Percentiles rank a stretch among this genome's conserved stretches.
Evolutionary conservation across 1,284 basidiomycete species (phyloP).

Genomic region (Melampsora larici-populina): DNA sequence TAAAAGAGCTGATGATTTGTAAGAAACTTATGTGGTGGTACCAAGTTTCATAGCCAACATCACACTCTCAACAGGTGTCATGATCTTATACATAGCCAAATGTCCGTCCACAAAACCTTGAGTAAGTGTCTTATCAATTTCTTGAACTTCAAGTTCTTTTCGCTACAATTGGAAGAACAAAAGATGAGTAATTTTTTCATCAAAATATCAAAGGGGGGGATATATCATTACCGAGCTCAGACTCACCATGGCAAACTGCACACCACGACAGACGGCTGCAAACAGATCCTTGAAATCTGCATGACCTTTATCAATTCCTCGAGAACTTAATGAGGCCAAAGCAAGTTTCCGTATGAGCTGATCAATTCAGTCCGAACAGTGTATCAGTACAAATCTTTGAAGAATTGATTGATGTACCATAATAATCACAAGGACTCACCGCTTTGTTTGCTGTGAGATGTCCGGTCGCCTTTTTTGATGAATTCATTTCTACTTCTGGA

Average conservation of each 20-base stretch:
- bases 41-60: constrained; percentile 5
- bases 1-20: too few relatives aligned
- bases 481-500: not conserved
- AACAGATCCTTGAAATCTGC: constrained; percentile 39
- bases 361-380: not conserved
- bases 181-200: not conserved
- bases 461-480: not conserved
- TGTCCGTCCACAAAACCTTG: constrained; percentile 39
- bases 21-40: too few relatives aligned
- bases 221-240: not conserved
- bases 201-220: not conserved
- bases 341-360: constrained; percentile 38
- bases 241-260: constrained; percentile 43
- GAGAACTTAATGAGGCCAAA: constrained; percentile 10
- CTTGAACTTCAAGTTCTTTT: constrained; percentile 24
- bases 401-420: not conserved
- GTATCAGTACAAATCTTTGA: constrained; percentile 18
- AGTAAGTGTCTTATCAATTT: constrained; percentile 25
- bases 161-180: constrained; percentile 15
- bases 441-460: not conserved
- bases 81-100: constrained; percentile 40
- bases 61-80: not conserved
- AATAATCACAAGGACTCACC: not conserved
- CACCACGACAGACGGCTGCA: constrained; percentile 36
- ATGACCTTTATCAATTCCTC: constrained; percentile 30